phyloP scores from a whole-genome alignment of 305 asterid genomes.

The Ilex paraguariensis region DNA sequence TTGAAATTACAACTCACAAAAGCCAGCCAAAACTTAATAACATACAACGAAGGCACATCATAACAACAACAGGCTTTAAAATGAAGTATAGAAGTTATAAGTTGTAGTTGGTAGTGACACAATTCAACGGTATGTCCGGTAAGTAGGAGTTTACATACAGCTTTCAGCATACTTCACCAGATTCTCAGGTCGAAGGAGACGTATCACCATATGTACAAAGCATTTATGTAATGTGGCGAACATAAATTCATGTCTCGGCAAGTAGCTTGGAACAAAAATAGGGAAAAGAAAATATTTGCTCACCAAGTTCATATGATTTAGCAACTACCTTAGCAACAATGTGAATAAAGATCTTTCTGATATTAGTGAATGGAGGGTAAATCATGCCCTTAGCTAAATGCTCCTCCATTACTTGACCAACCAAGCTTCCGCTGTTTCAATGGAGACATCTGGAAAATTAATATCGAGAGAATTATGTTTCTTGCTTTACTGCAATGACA shows the following conservation, averaged over 20 bases:
- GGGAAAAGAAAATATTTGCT: conserved; percentile 11
- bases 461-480: neutral
- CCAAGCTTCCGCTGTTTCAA: conserved; percentile 84
- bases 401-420: conserved; percentile 70
- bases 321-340: conserved; percentile 93
- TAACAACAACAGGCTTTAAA: too few relatives aligned
- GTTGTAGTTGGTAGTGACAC: neutral
- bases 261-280: neutral
- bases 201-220: conserved; percentile 59
- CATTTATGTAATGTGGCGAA: neutral
- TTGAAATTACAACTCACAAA: too few relatives aligned
- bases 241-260: neutral
- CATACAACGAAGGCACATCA: too few relatives aligned
- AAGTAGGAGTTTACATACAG: conserved; percentile 90
- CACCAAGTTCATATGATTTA: conserved; percentile 82
- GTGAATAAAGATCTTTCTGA: conserved; percentile 79
- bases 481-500: neutral
- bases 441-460: neutral
- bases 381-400: conserved; percentile 81
- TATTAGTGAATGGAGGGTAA: conserved; percentile 71
- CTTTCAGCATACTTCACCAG: conserved; percentile 87
- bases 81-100: neutral
- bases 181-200: conserved; percentile 77
- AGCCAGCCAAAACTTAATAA: too few relatives aligned
- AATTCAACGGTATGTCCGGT: conserved; percentile 60